Base-by-base conservation (phyloP, 768 basidiomycete genomes). In the Pulveroboletus ravenelii region DNA sequence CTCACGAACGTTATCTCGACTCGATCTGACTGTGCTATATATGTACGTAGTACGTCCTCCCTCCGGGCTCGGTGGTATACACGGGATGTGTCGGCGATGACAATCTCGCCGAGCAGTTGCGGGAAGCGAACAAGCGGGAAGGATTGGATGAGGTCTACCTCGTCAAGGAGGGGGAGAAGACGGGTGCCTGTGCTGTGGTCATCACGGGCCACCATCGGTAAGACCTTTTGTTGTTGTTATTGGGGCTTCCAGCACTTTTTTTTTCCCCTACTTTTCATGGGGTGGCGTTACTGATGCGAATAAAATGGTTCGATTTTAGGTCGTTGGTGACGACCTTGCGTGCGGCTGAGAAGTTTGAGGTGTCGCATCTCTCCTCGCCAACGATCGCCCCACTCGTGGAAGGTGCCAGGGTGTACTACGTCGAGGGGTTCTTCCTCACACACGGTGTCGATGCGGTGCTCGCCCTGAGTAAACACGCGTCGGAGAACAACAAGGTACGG, bases 391-490 rank as follows among this genome's bases (percentile, higher is more conserved):
- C 84, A 30, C 74, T 93, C 57, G 75, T 98, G 62, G 78, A 89
- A 6, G 78, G 74, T 41, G 95, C 94, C 51, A 85, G 88, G 64
- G 79, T 80, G 66, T 96, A 80, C 77, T 99, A 99, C 74, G 82
- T 97, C 53, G 95, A 93, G 63, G 95, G 95, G 8, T 99, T 87
- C 77, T 97, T 99, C 84, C 79, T 98, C 52, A 95, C 95, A 15
- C 95, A 99, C 65, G 95, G 96, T 40, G 66, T 79, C 50, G 81
- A 83, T 48, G 77, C 80, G 49, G 82, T 82, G 43, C 70, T 90
- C 35, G 76, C 85, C 61, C 72, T 98, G 53, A 82, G 86, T 70
- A 82, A 87, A 67, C 84, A 86, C 55, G 87, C 91, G 5, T 80
- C 88, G 9, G 75, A 73, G 34, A 78, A 78, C 15, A 81, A 82